Evolutionary conservation across 2,329 filamentous ascomycete species (phyloP).

Genomic region (Arthrobotrys pseudoclavata): DNA sequence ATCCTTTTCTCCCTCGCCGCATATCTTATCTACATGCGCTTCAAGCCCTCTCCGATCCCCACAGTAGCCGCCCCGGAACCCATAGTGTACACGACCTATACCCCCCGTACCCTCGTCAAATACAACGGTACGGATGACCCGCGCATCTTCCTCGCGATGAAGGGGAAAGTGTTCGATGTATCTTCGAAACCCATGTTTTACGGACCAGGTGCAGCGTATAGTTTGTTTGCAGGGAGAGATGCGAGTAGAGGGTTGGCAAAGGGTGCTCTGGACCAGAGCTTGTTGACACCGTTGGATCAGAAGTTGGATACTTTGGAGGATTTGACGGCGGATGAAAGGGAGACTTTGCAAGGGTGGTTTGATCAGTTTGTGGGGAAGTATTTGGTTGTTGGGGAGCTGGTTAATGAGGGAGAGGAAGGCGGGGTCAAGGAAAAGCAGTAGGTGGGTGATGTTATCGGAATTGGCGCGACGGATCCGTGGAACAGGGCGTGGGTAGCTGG

Average conservation of each 20-base stretch:
- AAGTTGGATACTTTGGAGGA: slow-evolving; percentile 70
- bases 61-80: slow-evolving; percentile 71
- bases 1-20: slow-evolving; percentile 72
- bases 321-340: slow-evolving; percentile 73
- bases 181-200: slow-evolving; percentile 87
- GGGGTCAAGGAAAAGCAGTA: slow-evolving; percentile 30
- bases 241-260: slow-evolving; percentile 88
- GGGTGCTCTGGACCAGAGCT: slow-evolving; percentile 93
- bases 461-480: neutral
- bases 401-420: slow-evolving; percentile 67
- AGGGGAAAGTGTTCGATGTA: slow-evolving; percentile 92
- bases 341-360: slow-evolving; percentile 83
- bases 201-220: slow-evolving; percentile 92
- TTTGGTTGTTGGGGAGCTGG: slow-evolving; percentile 88
- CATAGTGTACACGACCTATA: slow-evolving; percentile 78
- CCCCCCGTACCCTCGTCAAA: slow-evolving; percentile 82
- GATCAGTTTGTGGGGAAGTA: slow-evolving; percentile 95
- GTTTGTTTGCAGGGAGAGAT: slow-evolving; percentile 95
- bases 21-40: slow-evolving; percentile 73
- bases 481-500: neutral
- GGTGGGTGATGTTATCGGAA: neutral
- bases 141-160: slow-evolving; percentile 91
- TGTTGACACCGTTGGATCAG: slow-evolving; percentile 82
- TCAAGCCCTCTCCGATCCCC: slow-evolving; percentile 70
- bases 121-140: slow-evolving; percentile 81